Base-by-base conservation (phyloP, 768 basidiomycete species). In the Pisolithus tinctorius region DNA sequence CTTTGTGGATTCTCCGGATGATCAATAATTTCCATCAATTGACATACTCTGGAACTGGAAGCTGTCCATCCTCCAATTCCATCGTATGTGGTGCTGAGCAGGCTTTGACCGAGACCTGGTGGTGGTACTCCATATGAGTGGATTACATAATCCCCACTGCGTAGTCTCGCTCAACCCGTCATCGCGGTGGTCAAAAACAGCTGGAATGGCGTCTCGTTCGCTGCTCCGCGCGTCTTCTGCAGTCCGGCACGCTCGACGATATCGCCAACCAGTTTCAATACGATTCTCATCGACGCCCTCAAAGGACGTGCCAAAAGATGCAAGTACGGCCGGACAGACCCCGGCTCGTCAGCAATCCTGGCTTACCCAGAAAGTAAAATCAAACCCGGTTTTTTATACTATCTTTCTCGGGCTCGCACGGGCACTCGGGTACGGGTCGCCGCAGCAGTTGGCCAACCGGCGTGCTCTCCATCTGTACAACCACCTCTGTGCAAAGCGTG, bases 401-500 rank as follows among this genome's bases (percentile, higher is more conserved):
- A 51, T 74, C 20, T 81, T 86, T 58, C 52, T 80, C 11, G 63
- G 63, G 0, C n/a, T 82, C 43, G 76, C 79, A 10, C 71, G 69
- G 41, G 49, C 73, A 6, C 67, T 86, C 9, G 85, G 85, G 4
- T 87, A 86, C 53, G 74, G 77, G 5, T 81, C 75, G 54, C 69
- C 79, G 0, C 81, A 76, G 55, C 84, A 88, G 55, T 56, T 81
- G 3, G 82, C 84, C 0, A 84, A 77, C 20, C 60, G 79, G 46
- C 71, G 83, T n/a, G 72, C 82, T 3, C 75, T 82, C 38, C 67
- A 68, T 16, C 58, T 87, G 45, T 88, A 88, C 60, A 73, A 79
- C 46, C 63, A 74, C 16, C 58, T 85, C 7, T 84, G 82, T 58
- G 75, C 78, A 1, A 63, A 70, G 14, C 74, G 69, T 43, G 77